Percentiles rank a stretch among this genome's conserved stretches.
Evolutionary conservation across 2,329 filamentous ascomycete genomes (phyloP).

Genomic region (Tetracladium maxilliforme): DNA sequence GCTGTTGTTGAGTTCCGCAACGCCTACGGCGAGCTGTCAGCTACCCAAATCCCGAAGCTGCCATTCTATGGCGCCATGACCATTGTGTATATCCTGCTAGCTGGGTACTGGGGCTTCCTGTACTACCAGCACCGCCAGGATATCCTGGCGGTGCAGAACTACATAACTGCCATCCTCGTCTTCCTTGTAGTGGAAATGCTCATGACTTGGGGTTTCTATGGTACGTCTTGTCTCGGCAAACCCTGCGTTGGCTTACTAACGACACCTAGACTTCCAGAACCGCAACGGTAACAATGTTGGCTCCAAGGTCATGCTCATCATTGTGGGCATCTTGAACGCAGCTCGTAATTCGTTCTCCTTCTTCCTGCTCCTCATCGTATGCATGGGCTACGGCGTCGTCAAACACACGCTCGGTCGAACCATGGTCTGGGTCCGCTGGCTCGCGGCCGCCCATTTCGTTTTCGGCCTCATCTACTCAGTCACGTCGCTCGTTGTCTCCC

Average conservation of each 20-base stretch:
- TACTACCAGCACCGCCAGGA: conserved; percentile 91
- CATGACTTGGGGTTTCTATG: conserved; percentile 97
- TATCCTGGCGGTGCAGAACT: conserved; percentile 94
- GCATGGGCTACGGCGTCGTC: conserved; percentile 98
- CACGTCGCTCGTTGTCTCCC: conserved; percentile 75
- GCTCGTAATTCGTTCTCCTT: conserved; percentile 96
- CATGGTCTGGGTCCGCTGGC: conserved; percentile 85
- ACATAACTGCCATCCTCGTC: conserved; percentile 91
- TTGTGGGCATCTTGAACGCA: conserved; percentile 88
- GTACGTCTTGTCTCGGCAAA: conserved; percentile 23
- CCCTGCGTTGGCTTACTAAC: conserved; percentile 15
- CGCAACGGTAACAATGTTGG: conserved; percentile 71
- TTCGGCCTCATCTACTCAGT: conserved; percentile 91
- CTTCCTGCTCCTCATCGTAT: conserved; percentile 93
- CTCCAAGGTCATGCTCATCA: conserved; percentile 72
- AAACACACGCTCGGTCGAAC: conserved; percentile 83
- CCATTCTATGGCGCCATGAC: conserved; percentile 94
- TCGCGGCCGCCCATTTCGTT: conserved; percentile 84
- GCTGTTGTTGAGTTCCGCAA: conserved; percentile 88
- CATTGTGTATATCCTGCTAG: conserved; percentile 81
- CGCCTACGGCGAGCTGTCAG: conserved; percentile 88
- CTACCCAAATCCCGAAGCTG: conserved; percentile 89
- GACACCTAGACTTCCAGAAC: conserved; percentile 70
- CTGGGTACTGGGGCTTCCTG: conserved; percentile 76
- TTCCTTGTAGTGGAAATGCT: conserved; percentile 94